A percentile compares a stretch with the other conserved stretches of the same genome.
phyloP scores from a whole-genome alignment of 164 flowering plant genomes.

The Magnolia changhungtana region DNA sequence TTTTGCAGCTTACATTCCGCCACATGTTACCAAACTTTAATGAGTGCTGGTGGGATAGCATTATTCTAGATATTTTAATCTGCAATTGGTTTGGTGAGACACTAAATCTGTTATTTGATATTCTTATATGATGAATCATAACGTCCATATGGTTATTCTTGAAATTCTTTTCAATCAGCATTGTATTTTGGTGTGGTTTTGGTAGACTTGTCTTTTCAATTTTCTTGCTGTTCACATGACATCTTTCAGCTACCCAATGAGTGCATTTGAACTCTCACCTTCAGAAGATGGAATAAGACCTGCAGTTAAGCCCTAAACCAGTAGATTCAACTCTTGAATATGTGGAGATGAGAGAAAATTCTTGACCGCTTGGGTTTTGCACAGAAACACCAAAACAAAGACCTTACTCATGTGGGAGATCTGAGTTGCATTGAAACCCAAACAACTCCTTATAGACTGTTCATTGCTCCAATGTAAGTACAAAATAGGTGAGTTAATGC shows the following conservation, averaged over 20 bases:
- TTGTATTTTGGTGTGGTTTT: not conserved
- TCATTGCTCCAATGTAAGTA: not conserved
- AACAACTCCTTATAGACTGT: not conserved
- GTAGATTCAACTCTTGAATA: not conserved
- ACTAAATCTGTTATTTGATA: not conserved
- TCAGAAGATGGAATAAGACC: not conserved
- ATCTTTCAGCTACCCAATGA: not conserved
- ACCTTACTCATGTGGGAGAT: not conserved
- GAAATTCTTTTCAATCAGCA: not conserved
- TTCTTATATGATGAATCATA: no score
- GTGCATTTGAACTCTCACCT: not conserved
- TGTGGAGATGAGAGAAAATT: not conserved
- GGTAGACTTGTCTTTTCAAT: not conserved
- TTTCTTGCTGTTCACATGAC: not conserved
- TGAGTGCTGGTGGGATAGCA: conserved; percentile 99
- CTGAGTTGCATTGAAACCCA: not conserved
- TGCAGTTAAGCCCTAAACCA: not conserved
- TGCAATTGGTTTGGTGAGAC: conserved; percentile 98
- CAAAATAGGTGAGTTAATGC: not conserved
- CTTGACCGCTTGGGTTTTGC: not conserved
- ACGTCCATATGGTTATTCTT: not conserved
- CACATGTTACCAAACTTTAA: conserved; percentile 99
- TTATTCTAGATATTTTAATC: conserved; percentile 82
- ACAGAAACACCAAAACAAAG: no score
- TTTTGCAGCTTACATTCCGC: conserved; percentile 86